These are phyloP conservation scores for Coemansia sp. DNA, from an alignment of 192 early-diverging fungal genomes.

Conservation along the genomic window DNA sequence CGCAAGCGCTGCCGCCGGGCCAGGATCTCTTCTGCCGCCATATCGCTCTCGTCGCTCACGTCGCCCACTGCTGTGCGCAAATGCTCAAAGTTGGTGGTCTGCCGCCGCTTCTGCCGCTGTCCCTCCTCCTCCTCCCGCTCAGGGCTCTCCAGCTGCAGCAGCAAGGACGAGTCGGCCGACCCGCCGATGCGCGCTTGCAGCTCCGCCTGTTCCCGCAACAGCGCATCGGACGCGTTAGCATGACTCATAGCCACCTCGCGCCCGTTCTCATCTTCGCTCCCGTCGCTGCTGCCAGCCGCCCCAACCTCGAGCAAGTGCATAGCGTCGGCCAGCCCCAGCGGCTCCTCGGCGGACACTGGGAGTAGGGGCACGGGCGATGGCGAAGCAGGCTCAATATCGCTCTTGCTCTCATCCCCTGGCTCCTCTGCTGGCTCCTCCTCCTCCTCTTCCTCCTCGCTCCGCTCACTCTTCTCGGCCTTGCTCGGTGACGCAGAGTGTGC, in stretches of 20 bases:
- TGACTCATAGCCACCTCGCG: no score
- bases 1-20: constrained; percentile 31
- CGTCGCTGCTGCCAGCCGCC: neutral
- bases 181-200: constrained; percentile 27
- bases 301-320: constrained; percentile 3
- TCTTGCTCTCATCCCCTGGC: neutral
- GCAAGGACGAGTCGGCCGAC: neutral
- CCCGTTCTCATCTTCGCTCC: no score
- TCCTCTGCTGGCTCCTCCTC: neutral
- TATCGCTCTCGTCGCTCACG: neutral
- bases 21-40: constrained; percentile 1
- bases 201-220: constrained; percentile 34
- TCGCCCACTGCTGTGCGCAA: neutral
- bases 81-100: constrained; percentile 7
- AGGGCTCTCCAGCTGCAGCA: neutral
- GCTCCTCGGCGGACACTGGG: constrained; percentile 2
- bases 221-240: constrained; percentile 6
- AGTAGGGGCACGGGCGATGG: constrained; percentile 1
- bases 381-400: neutral
- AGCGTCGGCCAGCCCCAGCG: constrained; percentile 21
- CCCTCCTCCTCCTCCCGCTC: neutral
- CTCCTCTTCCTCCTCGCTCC: neutral
- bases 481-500: no score
- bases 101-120: constrained; percentile 7
- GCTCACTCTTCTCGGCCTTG: neutral